Base-by-base conservation (phyloP, 768 basidiomycete genomes). In the Naganishia vishniacii region DNA sequence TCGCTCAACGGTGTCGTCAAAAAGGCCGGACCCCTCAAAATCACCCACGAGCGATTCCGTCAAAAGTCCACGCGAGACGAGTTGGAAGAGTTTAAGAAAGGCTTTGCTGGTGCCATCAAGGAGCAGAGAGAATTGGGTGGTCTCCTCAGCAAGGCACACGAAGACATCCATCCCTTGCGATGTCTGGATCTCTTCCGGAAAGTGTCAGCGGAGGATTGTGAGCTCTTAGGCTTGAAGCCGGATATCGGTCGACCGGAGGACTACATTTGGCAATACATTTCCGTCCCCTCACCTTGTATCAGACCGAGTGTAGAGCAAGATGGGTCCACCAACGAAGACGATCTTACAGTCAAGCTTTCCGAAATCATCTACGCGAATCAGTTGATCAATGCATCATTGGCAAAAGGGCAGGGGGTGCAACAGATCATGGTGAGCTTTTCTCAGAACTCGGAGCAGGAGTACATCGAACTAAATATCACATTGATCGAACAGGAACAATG, bases 191-290 rank as follows among this genome's bases (percentile, higher is more conserved):
- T 99, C 58, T 97, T 99, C 78, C 85, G 85, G 75, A 80, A 90
- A 67, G 89, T 99, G 73, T 89, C 92, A 1, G 87, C 91, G 61
- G 92, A 97, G 89, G 95, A 99, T 71, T 94, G 91, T 73, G 95
- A 99, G 77, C 80, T 99, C 47, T 82, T 99, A 12, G 94, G 95
- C 1, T 78, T 98, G 64, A 85, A 89, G 63, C 95, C 95, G 1
- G 83, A 83, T 15, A 86, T 85, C 72, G 93, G 94, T 48, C 80
- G 95, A 59, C 95, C 95, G 11, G 95, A 99, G 79, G 89, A 97
- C 75, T 95, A 91, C 71, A 85, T 99, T 58, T 99, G 95, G 94
- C 94, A 98, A 77, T 99, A 97, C 77, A 84, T 99, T 15, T 94
- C 92, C 25, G 95, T 99, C 31, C 95, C 95, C 42, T 95, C 95